Percentiles rank a stretch among this genome's conserved stretches.
phyloP scores from a whole-genome alignment of 306 rosid genomes.

The Malus sieversii region DNA sequence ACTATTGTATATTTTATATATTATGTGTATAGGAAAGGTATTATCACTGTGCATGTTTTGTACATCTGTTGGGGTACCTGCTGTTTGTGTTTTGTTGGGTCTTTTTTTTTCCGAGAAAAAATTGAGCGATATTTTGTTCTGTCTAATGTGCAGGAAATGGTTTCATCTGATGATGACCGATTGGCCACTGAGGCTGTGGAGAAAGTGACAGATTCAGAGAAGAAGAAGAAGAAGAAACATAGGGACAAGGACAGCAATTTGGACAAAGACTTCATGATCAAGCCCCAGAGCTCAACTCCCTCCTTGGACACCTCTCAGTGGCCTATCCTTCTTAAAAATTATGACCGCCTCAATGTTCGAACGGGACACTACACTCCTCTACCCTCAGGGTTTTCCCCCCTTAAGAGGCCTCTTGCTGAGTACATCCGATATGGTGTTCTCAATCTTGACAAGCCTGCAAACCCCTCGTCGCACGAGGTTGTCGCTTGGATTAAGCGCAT shows the following conservation, averaged over 20 bases:
- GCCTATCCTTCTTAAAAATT: conserved; percentile 82
- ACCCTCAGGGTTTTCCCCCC: conserved; percentile 64
- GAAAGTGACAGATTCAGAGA: conserved; percentile 35
- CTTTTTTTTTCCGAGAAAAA: no score
- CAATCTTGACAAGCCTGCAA: conserved; percentile 77
- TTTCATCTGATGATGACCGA: neutral
- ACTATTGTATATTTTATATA: neutral
- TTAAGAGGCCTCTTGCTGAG: conserved; percentile 64
- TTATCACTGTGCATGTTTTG: neutral
- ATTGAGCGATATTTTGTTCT: neutral
- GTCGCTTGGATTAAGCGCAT: conserved; percentile 82
- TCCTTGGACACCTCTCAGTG: conserved; percentile 66
- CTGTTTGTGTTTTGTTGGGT: neutral
- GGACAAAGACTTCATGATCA: conserved; percentile 48
- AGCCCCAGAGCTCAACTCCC: conserved; percentile 61
- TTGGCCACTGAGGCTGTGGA: conserved; percentile 27
- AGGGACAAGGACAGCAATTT: conserved; percentile 4
- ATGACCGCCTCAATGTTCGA: conserved; percentile 76
- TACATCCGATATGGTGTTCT: conserved; percentile 66
- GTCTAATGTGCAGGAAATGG: conserved; percentile 7
- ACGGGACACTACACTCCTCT: conserved; percentile 88
- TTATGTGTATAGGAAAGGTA: neutral
- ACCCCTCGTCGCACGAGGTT: conserved; percentile 87
- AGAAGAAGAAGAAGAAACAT: conserved; percentile 43
- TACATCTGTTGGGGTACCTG: neutral